Conservation (phyloP, 441 rosid genomes). For the Gossypium davidsonii region DNA sequence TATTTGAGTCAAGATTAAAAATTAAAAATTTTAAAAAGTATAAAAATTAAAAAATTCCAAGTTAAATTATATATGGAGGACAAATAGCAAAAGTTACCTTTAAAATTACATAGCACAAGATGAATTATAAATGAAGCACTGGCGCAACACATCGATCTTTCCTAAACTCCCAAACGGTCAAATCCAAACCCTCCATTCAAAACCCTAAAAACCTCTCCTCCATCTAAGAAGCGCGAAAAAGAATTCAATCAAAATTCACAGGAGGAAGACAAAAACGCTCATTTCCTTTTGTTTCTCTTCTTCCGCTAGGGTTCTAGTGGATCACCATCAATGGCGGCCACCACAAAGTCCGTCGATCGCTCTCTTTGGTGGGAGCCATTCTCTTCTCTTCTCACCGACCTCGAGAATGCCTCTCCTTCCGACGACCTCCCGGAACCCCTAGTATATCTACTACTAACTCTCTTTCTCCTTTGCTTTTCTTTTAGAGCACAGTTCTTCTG, state of each 20-base stretch:
- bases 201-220: background rate
- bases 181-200: background rate
- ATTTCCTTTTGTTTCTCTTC: background rate
- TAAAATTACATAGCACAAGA: background rate
- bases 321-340: conserved; percentile 41
- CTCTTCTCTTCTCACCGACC: conserved; percentile 52
- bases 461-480: background rate
- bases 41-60: too few species aligned
- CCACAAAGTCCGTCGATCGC: conserved; percentile 48
- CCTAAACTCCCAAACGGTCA: background rate
- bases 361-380: conserved; percentile 84
- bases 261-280: background rate
- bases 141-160: background rate
- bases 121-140: background rate
- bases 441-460: conserved; percentile 29
- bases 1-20: too few species aligned
- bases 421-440: conserved; percentile 49
- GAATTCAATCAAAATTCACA: conserved; percentile 14
- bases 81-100: too few species aligned
- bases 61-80: too few species aligned
- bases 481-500: background rate
- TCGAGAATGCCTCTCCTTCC: conserved; percentile 53
- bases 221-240: conserved; percentile 25
- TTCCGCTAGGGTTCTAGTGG: conserved; percentile 38
- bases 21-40: too few species aligned